Conservation (phyloP, 1,284 basidiomycete species). For the Hemileia vastatrix region DNA sequence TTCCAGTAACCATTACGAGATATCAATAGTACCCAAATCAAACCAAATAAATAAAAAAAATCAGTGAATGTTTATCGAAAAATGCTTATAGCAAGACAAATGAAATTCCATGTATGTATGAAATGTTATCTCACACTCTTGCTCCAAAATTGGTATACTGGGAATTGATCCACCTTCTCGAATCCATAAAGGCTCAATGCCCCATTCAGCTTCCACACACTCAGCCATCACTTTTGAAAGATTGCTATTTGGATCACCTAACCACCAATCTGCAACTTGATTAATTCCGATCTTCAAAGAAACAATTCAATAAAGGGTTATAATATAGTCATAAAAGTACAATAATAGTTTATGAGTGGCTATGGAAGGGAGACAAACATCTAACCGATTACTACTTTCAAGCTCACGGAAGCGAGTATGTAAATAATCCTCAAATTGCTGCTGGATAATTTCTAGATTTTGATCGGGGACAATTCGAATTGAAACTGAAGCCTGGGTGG, state of each 20-base stretch:
- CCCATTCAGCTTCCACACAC: conserved; percentile 76
- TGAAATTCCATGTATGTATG: neutral
- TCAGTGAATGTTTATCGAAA: neutral
- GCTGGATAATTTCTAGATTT: conserved; percentile 61
- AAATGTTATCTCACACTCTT: conserved; percentile 52
- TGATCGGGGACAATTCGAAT: conserved; percentile 91
- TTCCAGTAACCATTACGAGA: neutral
- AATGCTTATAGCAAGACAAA: neutral
- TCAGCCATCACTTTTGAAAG: conserved; percentile 75
- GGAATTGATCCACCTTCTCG: conserved; percentile 66
- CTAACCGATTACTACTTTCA: conserved; percentile 60
- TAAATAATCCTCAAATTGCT: conserved; percentile 57
- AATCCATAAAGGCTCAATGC: conserved; percentile 69
- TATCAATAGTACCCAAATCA: neutral
- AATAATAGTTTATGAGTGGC: neutral
- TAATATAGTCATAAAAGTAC: too few relatives aligned
- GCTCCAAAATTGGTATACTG: conserved; percentile 74
- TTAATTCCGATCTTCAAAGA: conserved; percentile 61
- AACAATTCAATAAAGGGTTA: too few relatives aligned
- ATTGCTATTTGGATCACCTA: conserved; percentile 67
- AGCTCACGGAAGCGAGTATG: conserved; percentile 55
- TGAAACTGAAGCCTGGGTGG: conserved; percentile 68
- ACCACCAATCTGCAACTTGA: conserved; percentile 90
- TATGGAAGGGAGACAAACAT: conserved; percentile 48
- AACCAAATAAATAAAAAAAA: neutral